Evolutionary conservation across 139 green algal species (phyloP).

Genomic region (Coelastrella sp.): DNA sequence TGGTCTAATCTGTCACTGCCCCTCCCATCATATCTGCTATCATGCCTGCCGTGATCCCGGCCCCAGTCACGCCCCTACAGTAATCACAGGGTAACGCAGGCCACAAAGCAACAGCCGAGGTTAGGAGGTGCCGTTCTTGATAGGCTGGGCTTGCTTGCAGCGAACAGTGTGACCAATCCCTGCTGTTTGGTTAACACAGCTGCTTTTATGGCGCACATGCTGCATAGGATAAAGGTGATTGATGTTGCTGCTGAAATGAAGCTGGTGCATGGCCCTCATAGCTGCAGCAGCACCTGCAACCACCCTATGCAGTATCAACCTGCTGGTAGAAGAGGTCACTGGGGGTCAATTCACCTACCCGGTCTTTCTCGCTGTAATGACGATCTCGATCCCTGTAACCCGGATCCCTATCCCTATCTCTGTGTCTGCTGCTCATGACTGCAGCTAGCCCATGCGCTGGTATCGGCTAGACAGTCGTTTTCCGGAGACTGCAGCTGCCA

Average conservation of each 20-base stretch:
- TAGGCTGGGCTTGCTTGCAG: no score
- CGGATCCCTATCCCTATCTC: slow-evolving; percentile 35
- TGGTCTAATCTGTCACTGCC: slow-evolving; percentile 7
- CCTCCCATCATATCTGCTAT: slow-evolving; percentile 3
- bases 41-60: neutral
- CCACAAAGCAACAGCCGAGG: neutral
- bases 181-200: no score
- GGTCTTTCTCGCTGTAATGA: slow-evolving; percentile 32
- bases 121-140: neutral
- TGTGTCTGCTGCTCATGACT: slow-evolving; percentile 45
- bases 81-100: neutral
- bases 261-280: no score
- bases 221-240: no score
- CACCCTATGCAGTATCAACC: neutral
- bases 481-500: neutral
- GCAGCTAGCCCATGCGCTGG: slow-evolving; percentile 4
- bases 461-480: neutral
- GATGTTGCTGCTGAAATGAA: no score
- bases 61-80: slow-evolving; percentile 10
- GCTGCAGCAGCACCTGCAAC: neutral
- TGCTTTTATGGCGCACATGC: no score
- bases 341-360: neutral
- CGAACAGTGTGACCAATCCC: no score
- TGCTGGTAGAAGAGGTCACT: neutral
- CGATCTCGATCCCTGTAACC: slow-evolving; percentile 31